Evolutionary conservation across 768 basidiomycete species (phyloP).

Genomic region (Fomitopsis pulvina): DNA sequence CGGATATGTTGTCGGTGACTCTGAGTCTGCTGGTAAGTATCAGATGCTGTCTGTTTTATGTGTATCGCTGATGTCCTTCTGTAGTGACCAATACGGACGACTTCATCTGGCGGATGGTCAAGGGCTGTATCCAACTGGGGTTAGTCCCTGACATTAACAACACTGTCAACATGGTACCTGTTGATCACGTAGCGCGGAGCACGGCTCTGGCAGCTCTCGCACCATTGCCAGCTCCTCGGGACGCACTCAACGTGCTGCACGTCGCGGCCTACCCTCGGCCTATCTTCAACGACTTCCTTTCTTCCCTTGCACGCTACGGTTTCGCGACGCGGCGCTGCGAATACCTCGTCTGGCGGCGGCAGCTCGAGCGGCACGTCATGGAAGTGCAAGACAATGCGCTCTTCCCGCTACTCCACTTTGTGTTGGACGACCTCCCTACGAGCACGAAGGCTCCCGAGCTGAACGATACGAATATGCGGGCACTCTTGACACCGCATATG

Average conservation of each 20-base stretch:
- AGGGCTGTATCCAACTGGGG: constrained; percentile 98
- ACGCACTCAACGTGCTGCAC: constrained; percentile 60
- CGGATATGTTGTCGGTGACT: constrained; percentile 95
- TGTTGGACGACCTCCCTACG: constrained; percentile 94
- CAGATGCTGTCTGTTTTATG: neutral
- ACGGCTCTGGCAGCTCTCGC: constrained; percentile 66
- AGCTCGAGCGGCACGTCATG: constrained; percentile 93
- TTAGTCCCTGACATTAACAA: constrained; percentile 97
- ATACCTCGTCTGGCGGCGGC: constrained; percentile 87
- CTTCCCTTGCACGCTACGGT: constrained; percentile 69
- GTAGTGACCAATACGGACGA: constrained; percentile 98
- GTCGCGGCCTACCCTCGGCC: constrained; percentile 81
- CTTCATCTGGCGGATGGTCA: constrained; percentile 96
- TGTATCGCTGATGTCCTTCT: constrained; percentile 1
- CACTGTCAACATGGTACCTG: constrained; percentile 96
- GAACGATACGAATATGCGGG: constrained; percentile 78
- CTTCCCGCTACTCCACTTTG: constrained; percentile 95
- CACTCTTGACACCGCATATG: constrained; percentile 44
- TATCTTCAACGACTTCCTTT: constrained; percentile 84
- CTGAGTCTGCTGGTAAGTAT: constrained; percentile 69
- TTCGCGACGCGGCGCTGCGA: constrained; percentile 75
- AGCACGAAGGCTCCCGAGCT: constrained; percentile 91
- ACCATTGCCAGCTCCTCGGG: constrained; percentile 34
- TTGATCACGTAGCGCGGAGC: constrained; percentile 89
- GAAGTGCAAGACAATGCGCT: constrained; percentile 93